A percentile compares a stretch with the other conserved stretches of the same genome.
phyloP scores from a whole-genome alignment of 768 basidiomycete species.

The Leccinum olivaceopallidum region DNA sequence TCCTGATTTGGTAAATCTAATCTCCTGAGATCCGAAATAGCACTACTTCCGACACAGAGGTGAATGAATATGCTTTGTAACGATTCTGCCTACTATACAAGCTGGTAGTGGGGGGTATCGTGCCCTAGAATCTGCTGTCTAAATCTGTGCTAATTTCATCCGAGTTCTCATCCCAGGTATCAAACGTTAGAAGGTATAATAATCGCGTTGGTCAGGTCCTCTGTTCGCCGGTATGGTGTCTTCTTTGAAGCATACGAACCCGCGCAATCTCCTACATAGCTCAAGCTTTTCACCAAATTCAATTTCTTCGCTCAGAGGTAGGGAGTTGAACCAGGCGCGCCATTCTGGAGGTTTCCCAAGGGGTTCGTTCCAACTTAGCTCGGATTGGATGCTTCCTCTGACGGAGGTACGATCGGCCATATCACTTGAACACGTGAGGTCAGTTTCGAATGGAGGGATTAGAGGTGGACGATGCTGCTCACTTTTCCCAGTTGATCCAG shows the following conservation, averaged over 20 bases:
- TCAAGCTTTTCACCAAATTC: slow-evolving; percentile 29
- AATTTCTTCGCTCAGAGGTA: slow-evolving; percentile 17
- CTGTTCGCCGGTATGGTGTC: slow-evolving; percentile 7
- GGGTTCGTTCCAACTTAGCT: slow-evolving; percentile 54
- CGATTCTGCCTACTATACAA: slow-evolving; percentile 28
- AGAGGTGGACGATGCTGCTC: slow-evolving; percentile 22
- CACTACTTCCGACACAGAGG: background rate
- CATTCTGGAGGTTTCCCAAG: slow-evolving; percentile 49
- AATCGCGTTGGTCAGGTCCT: slow-evolving; percentile 10
- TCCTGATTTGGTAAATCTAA: slow-evolving; percentile 29
- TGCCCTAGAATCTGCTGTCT: slow-evolving; percentile 23
- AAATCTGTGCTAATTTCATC: slow-evolving; percentile 16
- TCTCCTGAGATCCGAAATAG: background rate
- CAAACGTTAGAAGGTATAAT: slow-evolving; percentile 18
- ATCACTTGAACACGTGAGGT: slow-evolving; percentile 46
- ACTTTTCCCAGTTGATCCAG: slow-evolving; percentile 76
- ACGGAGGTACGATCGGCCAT: slow-evolving; percentile 74
- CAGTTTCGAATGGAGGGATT: slow-evolving; percentile 6
- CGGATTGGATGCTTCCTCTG: slow-evolving; percentile 46
- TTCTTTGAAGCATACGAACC: slow-evolving; percentile 54
- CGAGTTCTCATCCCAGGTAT: slow-evolving; percentile 20
- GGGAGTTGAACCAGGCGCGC: slow-evolving; percentile 49
- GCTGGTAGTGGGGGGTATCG: slow-evolving; percentile 24
- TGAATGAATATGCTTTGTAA: slow-evolving; percentile 15
- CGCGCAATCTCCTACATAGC: slow-evolving; percentile 45